Conservation (phyloP, 2,329 filamentous ascomycete species). For the Xylaria hypoxylon region DNA sequence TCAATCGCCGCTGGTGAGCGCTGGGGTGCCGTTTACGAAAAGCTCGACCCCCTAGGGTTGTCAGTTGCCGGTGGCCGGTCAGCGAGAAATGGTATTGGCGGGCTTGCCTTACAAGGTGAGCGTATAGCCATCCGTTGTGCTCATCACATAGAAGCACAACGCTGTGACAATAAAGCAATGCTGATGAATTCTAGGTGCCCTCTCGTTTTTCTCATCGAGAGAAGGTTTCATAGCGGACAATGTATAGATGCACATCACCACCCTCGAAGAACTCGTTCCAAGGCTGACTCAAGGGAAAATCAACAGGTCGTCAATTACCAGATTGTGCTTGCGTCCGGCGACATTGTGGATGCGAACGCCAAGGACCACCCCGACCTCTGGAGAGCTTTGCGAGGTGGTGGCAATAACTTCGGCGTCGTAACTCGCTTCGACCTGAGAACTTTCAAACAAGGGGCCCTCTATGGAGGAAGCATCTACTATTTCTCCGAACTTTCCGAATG, state of each 20-base stretch:
- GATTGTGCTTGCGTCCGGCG: slow-evolving; percentile 21
- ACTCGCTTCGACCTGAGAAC: slow-evolving; percentile 21
- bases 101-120: slow-evolving; percentile 30
- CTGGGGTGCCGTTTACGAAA: slow-evolving; percentile 31
- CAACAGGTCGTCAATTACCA: slow-evolving; percentile 26
- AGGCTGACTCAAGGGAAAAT: not conserved
- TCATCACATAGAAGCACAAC: no score
- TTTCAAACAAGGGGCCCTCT: slow-evolving; percentile 21
- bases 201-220: slow-evolving; percentile 33
- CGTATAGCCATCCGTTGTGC: no score
- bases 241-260: not conserved
- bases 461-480: slow-evolving; percentile 43
- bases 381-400: slow-evolving; percentile 15
- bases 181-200: slow-evolving; percentile 17
- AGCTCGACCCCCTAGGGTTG: slow-evolving; percentile 13
- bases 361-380: slow-evolving; percentile 25
- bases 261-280: not conserved
- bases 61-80: slow-evolving; percentile 22
- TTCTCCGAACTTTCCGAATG: slow-evolving; percentile 38
- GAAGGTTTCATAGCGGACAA: slow-evolving; percentile 32
- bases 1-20: slow-evolving; percentile 24
- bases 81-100: slow-evolving; percentile 16
- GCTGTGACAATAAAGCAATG: no score
- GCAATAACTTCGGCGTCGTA: slow-evolving; percentile 29
- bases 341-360: slow-evolving; percentile 11